Evolutionary conservation across 2,329 filamentous ascomycete genomes (phyloP).

Genomic region (Purpureocillium takamizusanense): DNA sequence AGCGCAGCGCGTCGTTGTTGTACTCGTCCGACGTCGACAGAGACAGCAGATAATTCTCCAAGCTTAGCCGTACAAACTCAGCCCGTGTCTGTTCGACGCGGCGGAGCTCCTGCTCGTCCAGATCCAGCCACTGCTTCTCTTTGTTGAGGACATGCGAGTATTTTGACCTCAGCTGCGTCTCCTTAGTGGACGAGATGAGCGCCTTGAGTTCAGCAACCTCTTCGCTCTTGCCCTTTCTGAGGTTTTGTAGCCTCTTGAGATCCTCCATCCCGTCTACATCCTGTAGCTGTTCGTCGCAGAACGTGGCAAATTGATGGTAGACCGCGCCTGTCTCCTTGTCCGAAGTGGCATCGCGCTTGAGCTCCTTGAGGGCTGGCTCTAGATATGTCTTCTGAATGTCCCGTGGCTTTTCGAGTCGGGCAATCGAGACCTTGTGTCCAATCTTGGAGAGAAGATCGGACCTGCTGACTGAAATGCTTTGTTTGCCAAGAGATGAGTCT

Average conservation of each 20-base stretch:
- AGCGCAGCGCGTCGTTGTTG: slow-evolving; percentile 82
- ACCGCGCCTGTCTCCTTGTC: slow-evolving; percentile 76
- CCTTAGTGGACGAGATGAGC: slow-evolving; percentile 39
- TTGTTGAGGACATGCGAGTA: slow-evolving; percentile 56
- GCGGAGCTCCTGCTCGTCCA: slow-evolving; percentile 81
- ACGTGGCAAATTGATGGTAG: slow-evolving; percentile 88
- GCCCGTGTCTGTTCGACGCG: slow-evolving; percentile 68
- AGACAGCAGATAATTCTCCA: slow-evolving; percentile 88
- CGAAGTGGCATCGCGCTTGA: slow-evolving; percentile 53
- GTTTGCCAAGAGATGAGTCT: slow-evolving; percentile 52
- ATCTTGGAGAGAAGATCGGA: slow-evolving; percentile 80
- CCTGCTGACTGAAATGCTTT: slow-evolving; percentile 62
- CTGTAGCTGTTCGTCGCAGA: slow-evolving; percentile 90
- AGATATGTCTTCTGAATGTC: slow-evolving; percentile 83
- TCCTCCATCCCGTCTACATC: slow-evolving; percentile 80
- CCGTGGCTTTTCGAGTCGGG: slow-evolving; percentile 83
- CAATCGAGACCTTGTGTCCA: slow-evolving; percentile 81
- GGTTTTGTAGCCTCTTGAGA: slow-evolving; percentile 66
- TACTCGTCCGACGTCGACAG: slow-evolving; percentile 79
- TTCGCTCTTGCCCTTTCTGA: slow-evolving; percentile 71
- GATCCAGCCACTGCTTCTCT: slow-evolving; percentile 79
- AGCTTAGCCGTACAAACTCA: slow-evolving; percentile 75
- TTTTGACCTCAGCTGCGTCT: slow-evolving; percentile 43
- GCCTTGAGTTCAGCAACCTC: slow-evolving; percentile 69
- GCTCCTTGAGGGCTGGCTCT: slow-evolving; percentile 70